Base-by-base conservation (phyloP, 2,329 filamentous ascomycete species). In the Trichoderma gracile region DNA sequence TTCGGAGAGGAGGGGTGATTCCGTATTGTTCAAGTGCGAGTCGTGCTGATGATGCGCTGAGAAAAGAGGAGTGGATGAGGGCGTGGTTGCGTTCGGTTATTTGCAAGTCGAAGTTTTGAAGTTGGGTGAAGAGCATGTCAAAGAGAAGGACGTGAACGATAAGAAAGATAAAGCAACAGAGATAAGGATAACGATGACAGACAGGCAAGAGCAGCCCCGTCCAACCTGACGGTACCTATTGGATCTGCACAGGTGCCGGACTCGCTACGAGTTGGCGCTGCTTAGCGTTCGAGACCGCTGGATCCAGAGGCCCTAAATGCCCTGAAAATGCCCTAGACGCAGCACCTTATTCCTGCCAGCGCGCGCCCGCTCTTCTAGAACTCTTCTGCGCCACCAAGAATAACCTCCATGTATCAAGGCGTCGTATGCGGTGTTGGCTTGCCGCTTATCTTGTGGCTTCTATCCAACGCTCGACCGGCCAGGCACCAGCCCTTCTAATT, bases 341-440 rank as follows among this genome's bases (percentile, higher is more conserved):
- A 23, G 47, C 52, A 47, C 33, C 46, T 61, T 61, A 52, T 61
- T 57, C 23, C 38, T 61, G 38, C 40, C 52, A 52, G 57, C 46
- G 23, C 38, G 38, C 57, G 57, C 46, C 30, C 38, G 38, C 57
- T 38, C 57, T 61, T 61, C 57, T 61, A 61, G 57, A 61, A 61
- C 33, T 1, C 45, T 59, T 59, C 56, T 15, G 45, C 46, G 56
- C 30, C 17, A 38, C 21, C 27, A 8, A 19, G n/a, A n/a, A n/a
- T n/a, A n/a, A n/a, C n/a, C n/a, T n/a, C n/a, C n/a, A n/a, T n/a
- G n/a, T n/a, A n/a, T n/a, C n/a, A n/a, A n/a, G n/a, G 38, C 38
- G 19, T 45, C 53, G 53, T 38, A n/a, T 14, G 42, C 50, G 21
- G 33, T 27, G 56, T 59, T 45, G 56, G 45, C 45, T 23, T 23